Base-by-base conservation (phyloP, 805 yeast species). In the Hemisphaericaspora nanyangensis region DNA sequence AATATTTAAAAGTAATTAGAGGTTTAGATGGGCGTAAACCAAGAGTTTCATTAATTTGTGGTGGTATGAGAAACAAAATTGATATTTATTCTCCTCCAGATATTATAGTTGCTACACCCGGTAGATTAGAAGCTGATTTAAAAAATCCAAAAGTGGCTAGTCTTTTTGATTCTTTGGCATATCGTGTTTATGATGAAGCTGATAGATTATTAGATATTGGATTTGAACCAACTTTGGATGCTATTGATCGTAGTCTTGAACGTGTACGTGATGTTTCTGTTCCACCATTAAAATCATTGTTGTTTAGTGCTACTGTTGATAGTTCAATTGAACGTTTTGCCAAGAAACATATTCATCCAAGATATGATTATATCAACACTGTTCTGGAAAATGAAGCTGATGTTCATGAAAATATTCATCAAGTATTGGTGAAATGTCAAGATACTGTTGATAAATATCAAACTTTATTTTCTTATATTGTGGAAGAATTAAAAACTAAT, bases 271-370 rank as follows among this genome's bases (percentile, higher is more conserved):
- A 44, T 5, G 45, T 47, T 7, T 38, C 33, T 39, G 35, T 45
- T 50, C 45, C 49, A 6, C 58, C 62, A 25, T 70, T 80, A 48
- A 85, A 83, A 51, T 79, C 89, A 19, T 68, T 87, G 49, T 68
- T 90, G 51, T 90, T 86, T 57, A 85, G 95, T 50, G 98, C 98
- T 16, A 90, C 98, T 19, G 77, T 88, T 48, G 88, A 83, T 55
- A 67, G 74, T 25, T 72, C 74, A 31, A 93, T 89, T 30, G 72
- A 76, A 39, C 53, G 61, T 7, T 77, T 90, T 60, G 93, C 96
- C 15, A 66, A 67, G 39, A 56, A 62, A 18, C 71, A 79, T 43
- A 70, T 81, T 59, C 80, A 80, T 36, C 56, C 56, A 22, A 65
- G 73, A 39, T 81, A 74, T 58, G 65, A 70, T 35, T 82, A 68